A percentile compares a stretch with the other conserved stretches of the same genome.
These are phyloP conservation scores for rapeseed (Brassica napus) DNA, from an alignment of 345 rosid species.

Conservation along the genomic window Da-Ae NC_063442.1:1333001-1333500, in stretches of 20 bases:
- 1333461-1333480: background rate
- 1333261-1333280: background rate
- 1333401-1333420: background rate
- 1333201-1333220: slow-evolving; percentile 15
- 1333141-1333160: slow-evolving; percentile 6
- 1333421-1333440: background rate
- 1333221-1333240: background rate
- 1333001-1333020: slow-evolving; percentile 6
- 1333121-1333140: background rate
- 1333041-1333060: slow-evolving; percentile 1
- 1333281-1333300: background rate
- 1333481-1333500: background rate
- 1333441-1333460: slow-evolving; percentile 30
- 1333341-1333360: background rate
- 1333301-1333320: background rate
- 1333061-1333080: slow-evolving; percentile 18
- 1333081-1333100: background rate
- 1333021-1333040: slow-evolving; percentile 22
- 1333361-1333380: slow-evolving; percentile 16
- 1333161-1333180: slow-evolving; percentile 16
- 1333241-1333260: slow-evolving; percentile 32
- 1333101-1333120: slow-evolving; percentile 9
- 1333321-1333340: slow-evolving; percentile 3
- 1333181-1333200: background rate
- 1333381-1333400: slow-evolving; percentile 15